Base-by-base conservation (phyloP, 495 filamentous ascomycete genomes). In the Evansstolkia leycettana region DNA sequence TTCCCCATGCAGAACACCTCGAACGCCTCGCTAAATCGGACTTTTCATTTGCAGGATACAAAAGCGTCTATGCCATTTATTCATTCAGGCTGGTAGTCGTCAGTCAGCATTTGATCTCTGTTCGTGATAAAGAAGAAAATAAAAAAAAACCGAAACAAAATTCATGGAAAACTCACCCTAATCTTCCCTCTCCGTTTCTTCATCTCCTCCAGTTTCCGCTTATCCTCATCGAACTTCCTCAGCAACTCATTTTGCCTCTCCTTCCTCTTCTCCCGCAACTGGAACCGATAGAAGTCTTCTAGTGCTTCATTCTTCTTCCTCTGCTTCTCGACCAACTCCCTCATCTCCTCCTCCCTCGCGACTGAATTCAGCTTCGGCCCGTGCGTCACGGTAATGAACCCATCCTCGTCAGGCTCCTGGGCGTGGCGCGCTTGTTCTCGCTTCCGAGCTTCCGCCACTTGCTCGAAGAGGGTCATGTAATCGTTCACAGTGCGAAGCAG, bases 221-320 rank as follows among this genome's bases (percentile, higher is more conserved):
- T 66, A 51, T 75, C 70, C 43, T 72, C 62, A 46, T 67, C 67
- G 44, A 75, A 75, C 47, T 55, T 55, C 51, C 31, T 56, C 27
- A 69, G 51, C 47, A 94, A 57, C 42, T 82, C 72, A 13, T 68
- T 66, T 54, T 85, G 82, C 43, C 76, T 71, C 47, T 75, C 75
- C 70, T 98, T 98, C 65, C 76, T 76, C 64, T 79, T 80, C 66
- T 96, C 88, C 32, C 89, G 62, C 43, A 73, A 69, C 70, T 98
- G 90, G 67, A 95, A 98, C 39, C 87, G 75, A 55, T 98, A 98
- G 55, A 98, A 96, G 47, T 85, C 80, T 23, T 72, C 72, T 44
- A 76, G 57, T 6, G 76, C 80, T 48, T 71, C 65, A 30, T 69
- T 59, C 60, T 71, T 75, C 63, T 86, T 77, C 51, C 82, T 67